Evolutionary conservation across 2,329 filamentous ascomycete genomes (phyloP).

Genomic region (Fusarium ramigenum): DNA sequence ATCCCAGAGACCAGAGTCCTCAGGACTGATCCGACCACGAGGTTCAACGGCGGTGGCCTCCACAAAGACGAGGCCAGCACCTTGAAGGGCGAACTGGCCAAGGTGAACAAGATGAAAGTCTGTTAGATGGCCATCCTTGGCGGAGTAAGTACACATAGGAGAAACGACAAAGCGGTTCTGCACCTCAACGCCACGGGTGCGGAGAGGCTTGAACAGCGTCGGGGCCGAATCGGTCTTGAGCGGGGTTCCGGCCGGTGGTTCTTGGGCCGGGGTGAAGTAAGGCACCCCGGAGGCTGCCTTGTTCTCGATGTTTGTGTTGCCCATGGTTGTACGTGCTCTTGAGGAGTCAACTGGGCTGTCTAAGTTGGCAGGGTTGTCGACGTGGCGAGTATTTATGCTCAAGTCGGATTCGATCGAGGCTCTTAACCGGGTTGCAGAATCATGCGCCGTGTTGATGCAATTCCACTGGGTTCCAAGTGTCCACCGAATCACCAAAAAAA

Average conservation of each 20-base stretch:
- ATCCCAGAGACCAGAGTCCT: constrained; percentile 83
- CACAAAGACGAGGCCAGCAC: constrained; percentile 76
- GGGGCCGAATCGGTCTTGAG: constrained; percentile 53
- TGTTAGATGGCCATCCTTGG: constrained; percentile 73
- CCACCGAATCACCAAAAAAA: not conserved
- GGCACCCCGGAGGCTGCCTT: constrained; percentile 56
- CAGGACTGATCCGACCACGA: constrained; percentile 83
- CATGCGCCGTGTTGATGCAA: constrained; percentile 2
- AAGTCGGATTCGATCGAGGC: not conserved
- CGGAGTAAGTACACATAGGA: constrained; percentile 71
- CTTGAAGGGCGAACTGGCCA: constrained; percentile 79
- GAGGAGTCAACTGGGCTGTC: not conserved
- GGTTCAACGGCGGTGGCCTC: constrained; percentile 81
- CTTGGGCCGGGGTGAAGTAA: constrained; percentile 65
- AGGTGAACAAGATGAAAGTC: constrained; percentile 86
- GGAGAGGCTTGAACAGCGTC: constrained; percentile 66
- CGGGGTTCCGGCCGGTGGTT: constrained; percentile 60
- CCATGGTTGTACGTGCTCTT: constrained; percentile 17
- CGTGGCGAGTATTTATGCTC: constrained; percentile 12
- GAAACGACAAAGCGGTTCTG: constrained; percentile 67
- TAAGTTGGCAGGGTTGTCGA: not conserved
- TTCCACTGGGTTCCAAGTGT: not conserved
- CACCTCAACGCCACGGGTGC: constrained; percentile 61
- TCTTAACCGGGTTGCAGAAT: not conserved
- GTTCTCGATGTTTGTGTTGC: constrained; percentile 40